Base-by-base conservation (phyloP, 305 asterid genomes). In the Solanum hybrid region DNA sequence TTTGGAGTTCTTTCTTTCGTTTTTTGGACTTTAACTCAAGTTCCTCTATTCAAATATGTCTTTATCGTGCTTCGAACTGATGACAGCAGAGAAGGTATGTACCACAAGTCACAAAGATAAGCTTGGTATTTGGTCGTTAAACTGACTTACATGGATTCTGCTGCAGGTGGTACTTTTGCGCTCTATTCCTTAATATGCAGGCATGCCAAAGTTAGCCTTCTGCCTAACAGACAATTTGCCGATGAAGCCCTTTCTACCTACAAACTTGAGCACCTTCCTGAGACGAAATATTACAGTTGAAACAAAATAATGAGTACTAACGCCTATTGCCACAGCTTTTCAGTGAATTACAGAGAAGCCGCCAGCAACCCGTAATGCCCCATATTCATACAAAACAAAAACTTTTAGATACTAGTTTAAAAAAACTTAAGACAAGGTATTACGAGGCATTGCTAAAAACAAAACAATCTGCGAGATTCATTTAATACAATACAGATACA, bases 111-210 rank as follows among this genome's bases (percentile, higher is more conserved):
- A 20, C 36, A 79, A 51, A 31, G 22, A 37, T 36, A 10, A 45
- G 9, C 75, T 72, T 88, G 36, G 31, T 37, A 83, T 90, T 90
- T 82, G 22, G 36, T 65, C 7, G 24, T 78, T 24, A 5, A 61
- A 10, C 57, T 90, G 82, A 88, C n/a, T 87, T 79, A 45, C 82
- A 6, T 89, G 29, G 73, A 65, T 88, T 89, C 83, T 93, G 73
- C 78, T 92, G 93, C 95, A 97, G 99, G 99, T 92, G 99, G 98
- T 75, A 96, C 98, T 45, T 96, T 97, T 94, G 99, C 98, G 57
- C 95, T 97, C 81, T 97, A 97, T 92, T 95, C 98, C 91, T 90
- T 96, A 88, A 97, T 97, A 92, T 97, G 99, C 89, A 92, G 99
- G 95, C 99, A 97, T 92, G 98, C 98, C 79, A 97, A 95, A 93